These are phyloP conservation scores for Candida berthetii DNA, from an alignment of 805 yeast species.

Conservation along the genomic window DNA sequence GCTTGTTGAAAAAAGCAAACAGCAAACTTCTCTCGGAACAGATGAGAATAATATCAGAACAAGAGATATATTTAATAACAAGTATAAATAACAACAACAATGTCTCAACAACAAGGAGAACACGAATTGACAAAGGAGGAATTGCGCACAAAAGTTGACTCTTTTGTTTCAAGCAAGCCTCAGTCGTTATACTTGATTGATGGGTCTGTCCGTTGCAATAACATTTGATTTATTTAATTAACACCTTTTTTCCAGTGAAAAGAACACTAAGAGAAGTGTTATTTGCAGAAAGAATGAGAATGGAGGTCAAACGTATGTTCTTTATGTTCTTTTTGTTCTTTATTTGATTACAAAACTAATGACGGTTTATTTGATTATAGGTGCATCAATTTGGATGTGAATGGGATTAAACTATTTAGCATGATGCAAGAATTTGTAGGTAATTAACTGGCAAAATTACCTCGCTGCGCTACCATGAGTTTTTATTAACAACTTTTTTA, in stretches of 20 bases:
- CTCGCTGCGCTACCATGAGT: no score
- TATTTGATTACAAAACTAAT: no score
- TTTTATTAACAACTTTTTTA: constrained; percentile 3
- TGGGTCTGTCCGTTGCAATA: constrained; percentile 11
- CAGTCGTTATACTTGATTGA: constrained; percentile 14
- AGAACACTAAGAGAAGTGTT: constrained; percentile 24
- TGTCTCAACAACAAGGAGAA: constrained; percentile 7
- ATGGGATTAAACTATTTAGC: constrained; percentile 37
- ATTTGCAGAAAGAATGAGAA: constrained; percentile 37
- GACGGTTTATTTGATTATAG: constrained; percentile 16
- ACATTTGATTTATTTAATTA: neutral
- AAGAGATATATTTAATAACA: no score
- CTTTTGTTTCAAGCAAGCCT: constrained; percentile 8
- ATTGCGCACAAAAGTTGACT: constrained; percentile 2
- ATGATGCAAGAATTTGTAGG: constrained; percentile 39
- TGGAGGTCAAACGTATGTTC: constrained; percentile 33
- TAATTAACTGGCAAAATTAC: no score
- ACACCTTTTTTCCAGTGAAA: constrained; percentile 7
- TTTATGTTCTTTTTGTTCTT: no score
- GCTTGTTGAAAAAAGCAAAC: no score
- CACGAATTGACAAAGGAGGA: constrained; percentile 12
- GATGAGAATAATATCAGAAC: no score
- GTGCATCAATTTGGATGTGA: constrained; percentile 35
- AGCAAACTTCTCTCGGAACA: no score
- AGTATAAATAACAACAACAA: neutral